Percentiles rank a stretch among this genome's conserved stretches.
Conservation (phyloP, 495 filamentous ascomycete species). For the Tuber microsphaerosporum region DNA sequence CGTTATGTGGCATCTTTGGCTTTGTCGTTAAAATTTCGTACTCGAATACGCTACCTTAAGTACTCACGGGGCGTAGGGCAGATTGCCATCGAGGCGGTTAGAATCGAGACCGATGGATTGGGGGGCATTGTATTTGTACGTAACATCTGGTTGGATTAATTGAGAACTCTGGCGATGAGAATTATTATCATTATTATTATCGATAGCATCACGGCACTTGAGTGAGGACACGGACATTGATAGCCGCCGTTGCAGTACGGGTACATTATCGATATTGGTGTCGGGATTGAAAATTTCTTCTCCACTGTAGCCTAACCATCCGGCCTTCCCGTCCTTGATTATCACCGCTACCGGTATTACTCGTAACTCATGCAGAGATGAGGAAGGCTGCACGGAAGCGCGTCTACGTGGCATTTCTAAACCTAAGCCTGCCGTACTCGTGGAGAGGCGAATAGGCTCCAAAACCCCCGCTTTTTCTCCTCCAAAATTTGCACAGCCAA, state of each 20-base stretch:
- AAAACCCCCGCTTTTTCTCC: background rate
- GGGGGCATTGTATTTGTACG: background rate
- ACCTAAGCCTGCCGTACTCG: background rate
- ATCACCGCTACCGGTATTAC: background rate
- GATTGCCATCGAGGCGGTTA: background rate
- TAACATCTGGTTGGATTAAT: background rate
- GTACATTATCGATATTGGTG: background rate
- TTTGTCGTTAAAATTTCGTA: background rate
- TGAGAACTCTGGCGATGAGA: background rate
- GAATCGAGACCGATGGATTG: background rate
- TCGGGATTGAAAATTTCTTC: background rate
- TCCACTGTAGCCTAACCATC: background rate
- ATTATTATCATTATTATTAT: background rate
- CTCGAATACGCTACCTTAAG: background rate
- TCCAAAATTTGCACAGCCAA: background rate
- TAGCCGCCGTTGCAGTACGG: background rate
- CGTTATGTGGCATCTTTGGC: background rate
- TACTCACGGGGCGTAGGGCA: background rate
- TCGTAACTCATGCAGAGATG: background rate
- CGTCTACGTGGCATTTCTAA: background rate
- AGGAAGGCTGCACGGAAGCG: background rate
- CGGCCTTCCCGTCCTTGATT: background rate
- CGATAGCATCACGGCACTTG: background rate
- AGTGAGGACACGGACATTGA: background rate
- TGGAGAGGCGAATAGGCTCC: background rate